These are phyloP conservation scores for Fonsecaea pedrosoi DNA, from an alignment of 2,329 filamentous ascomycete genomes.

Conservation along the genomic window DNA sequence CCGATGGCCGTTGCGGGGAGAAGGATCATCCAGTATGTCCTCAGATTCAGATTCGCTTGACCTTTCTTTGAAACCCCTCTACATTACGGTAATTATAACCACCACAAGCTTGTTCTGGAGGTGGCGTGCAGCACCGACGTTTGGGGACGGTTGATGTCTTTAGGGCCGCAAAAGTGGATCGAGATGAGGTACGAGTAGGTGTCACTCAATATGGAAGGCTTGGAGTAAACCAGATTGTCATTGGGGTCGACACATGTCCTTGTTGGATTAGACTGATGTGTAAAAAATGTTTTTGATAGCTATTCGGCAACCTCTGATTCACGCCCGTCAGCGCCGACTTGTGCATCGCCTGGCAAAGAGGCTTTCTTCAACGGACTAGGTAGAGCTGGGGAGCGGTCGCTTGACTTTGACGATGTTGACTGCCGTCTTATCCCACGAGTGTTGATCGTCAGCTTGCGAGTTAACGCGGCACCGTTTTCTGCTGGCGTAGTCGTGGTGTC, in stretches of 20 bases:
- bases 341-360: constrained; percentile 15
- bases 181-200: neutral
- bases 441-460: constrained; percentile 4
- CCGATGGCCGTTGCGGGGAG: neutral
- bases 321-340: neutral
- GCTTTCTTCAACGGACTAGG: constrained; percentile 26
- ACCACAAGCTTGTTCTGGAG: neutral
- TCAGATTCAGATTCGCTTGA: neutral
- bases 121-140: neutral
- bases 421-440: constrained; percentile 11
- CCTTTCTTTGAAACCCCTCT: neutral
- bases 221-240: neutral
- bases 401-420: constrained; percentile 12
- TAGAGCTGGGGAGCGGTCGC: constrained; percentile 6
- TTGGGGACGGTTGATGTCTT: neutral
- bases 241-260: neutral
- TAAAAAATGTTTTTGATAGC: neutral
- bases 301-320: neutral
- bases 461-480: neutral
- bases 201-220: neutral
- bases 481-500: neutral
- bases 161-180: neutral
- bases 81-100: neutral
- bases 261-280: neutral
- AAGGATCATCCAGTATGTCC: neutral